Evolutionary conservation across 805 yeast genomes (phyloP).

Genomic region (Limtongia smithiae): DNA sequence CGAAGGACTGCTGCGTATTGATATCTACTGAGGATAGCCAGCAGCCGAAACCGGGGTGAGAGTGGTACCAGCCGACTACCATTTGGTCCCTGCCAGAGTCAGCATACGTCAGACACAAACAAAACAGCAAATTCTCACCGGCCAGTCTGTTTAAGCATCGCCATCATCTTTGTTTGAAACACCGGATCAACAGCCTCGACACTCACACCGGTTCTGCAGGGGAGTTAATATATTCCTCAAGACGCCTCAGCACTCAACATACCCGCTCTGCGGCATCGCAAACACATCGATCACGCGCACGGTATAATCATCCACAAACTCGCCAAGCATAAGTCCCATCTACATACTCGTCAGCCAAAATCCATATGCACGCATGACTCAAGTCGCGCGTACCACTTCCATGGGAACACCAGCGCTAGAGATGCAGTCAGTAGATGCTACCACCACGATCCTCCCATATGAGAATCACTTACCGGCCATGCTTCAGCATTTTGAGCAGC

Average conservation of each 20-base stretch:
- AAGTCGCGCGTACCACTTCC: slow-evolving; percentile 47
- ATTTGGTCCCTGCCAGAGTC: slow-evolving; percentile 71
- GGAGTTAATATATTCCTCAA: not conserved
- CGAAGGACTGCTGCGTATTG: slow-evolving; percentile 96
- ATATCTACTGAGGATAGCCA: slow-evolving; percentile 98
- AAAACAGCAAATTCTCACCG: slow-evolving; percentile 2
- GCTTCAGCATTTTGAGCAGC: slow-evolving; percentile 91
- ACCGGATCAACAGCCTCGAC: slow-evolving; percentile 99
- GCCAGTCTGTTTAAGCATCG: slow-evolving; percentile 98
- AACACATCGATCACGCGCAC: slow-evolving; percentile 96
- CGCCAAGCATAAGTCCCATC: slow-evolving; percentile 99
- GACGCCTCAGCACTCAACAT: not conserved
- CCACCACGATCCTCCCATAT: slow-evolving; percentile 40
- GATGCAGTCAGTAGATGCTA: slow-evolving; percentile 42
- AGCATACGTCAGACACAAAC: not conserved
- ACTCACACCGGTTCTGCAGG: slow-evolving; percentile 85
- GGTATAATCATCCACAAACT: slow-evolving; percentile 94
- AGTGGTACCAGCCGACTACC: slow-evolving; percentile 99
- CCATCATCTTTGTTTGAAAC: slow-evolving; percentile 99
- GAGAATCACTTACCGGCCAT: slow-evolving; percentile 55
- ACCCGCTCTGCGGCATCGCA: slow-evolving; percentile 94
- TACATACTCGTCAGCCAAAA: not conserved
- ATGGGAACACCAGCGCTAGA: slow-evolving; percentile 55
- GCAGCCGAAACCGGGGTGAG: slow-evolving; percentile 99
- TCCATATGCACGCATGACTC: not conserved